These are phyloP conservation scores for Saturnispora serradocipensis DNA, from an alignment of 805 yeast species.

Conservation along the genomic window DNA sequence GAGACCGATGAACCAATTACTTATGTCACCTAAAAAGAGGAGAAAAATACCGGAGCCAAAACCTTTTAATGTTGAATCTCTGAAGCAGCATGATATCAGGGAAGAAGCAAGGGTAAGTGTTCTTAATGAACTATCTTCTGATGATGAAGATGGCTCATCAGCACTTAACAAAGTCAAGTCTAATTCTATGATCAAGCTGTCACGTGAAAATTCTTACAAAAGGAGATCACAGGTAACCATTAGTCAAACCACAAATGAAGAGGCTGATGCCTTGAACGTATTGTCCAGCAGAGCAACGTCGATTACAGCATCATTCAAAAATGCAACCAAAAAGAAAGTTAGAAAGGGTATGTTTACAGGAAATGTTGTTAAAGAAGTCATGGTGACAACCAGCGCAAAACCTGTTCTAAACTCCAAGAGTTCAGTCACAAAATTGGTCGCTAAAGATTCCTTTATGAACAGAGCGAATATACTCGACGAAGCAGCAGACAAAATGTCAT, in stretches of 20 bases:
- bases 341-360: slow-evolving; percentile 20
- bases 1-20: slow-evolving; percentile 15
- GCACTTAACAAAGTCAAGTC: slow-evolving; percentile 27
- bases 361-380: slow-evolving; percentile 21
- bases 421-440: slow-evolving; percentile 22
- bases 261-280: slow-evolving; percentile 16
- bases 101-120: slow-evolving; percentile 1
- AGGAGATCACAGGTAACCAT: not conserved
- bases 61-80: slow-evolving; percentile 4
- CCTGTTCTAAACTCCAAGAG: slow-evolving; percentile 19
- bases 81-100: slow-evolving; percentile 5
- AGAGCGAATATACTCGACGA: slow-evolving; percentile 8
- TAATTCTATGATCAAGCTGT: slow-evolving; percentile 36
- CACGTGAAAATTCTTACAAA: slow-evolving; percentile 33
- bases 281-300: slow-evolving; percentile 20
- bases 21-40: slow-evolving; percentile 13
- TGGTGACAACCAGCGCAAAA: slow-evolving; percentile 23
- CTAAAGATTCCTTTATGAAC: not conserved
- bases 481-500: slow-evolving; percentile 11
- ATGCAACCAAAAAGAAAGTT: slow-evolving; percentile 10
- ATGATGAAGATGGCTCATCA: slow-evolving; percentile 28
- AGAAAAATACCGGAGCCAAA: slow-evolving; percentile 5
- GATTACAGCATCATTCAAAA: slow-evolving; percentile 24
- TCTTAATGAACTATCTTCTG: slow-evolving; percentile 18
- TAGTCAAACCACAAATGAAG: not conserved